A percentile compares a stretch with the other conserved stretches of the same genome.
phyloP scores from a whole-genome alignment of 805 yeast genomes.

The Pichia cabralensis region DNA sequence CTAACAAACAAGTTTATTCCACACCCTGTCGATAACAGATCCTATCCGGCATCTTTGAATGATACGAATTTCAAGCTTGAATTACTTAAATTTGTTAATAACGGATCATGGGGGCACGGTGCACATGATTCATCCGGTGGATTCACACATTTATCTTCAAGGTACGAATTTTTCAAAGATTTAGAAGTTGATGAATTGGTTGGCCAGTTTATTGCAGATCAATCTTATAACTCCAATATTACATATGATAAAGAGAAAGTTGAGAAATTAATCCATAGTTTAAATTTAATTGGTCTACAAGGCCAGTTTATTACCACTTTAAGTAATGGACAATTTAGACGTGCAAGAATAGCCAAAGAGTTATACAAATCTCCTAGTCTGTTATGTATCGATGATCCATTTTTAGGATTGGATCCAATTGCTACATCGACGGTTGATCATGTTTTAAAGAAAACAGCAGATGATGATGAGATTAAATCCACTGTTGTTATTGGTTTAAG shows the following conservation, averaged over 20 bases:
- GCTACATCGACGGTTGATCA: conserved; percentile 53
- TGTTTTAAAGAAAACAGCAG: conserved; percentile 29
- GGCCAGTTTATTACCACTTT: conserved; percentile 77
- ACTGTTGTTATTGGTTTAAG: conserved; percentile 67
- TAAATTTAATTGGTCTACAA: conserved; percentile 47
- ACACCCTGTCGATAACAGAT: conserved; percentile 42
- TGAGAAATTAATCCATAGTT: conserved; percentile 33
- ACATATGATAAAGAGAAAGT: conserved; percentile 29
- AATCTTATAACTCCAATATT: conserved; percentile 36
- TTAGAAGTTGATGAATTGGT: conserved; percentile 64
- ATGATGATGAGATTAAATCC: conserved; percentile 24
- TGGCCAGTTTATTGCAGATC: conserved; percentile 46
- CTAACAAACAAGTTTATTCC: conserved; percentile 47
- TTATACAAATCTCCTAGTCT: conserved; percentile 55
- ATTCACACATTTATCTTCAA: conserved; percentile 70
- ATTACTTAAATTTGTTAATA: conserved; percentile 28
- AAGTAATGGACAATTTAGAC: conserved; percentile 88
- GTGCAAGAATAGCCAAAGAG: conserved; percentile 79
- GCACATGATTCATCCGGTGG: conserved; percentile 32
- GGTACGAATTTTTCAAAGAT: conserved; percentile 83
- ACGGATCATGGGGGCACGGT: conserved; percentile 27
- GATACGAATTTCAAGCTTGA: conserved; percentile 34
- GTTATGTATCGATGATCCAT: conserved; percentile 81
- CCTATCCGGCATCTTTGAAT: conserved; percentile 42
- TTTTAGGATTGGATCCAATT: conserved; percentile 76